Conservation (phyloP, 345 rosid species). For the Odontarrhena argentea region DNA sequence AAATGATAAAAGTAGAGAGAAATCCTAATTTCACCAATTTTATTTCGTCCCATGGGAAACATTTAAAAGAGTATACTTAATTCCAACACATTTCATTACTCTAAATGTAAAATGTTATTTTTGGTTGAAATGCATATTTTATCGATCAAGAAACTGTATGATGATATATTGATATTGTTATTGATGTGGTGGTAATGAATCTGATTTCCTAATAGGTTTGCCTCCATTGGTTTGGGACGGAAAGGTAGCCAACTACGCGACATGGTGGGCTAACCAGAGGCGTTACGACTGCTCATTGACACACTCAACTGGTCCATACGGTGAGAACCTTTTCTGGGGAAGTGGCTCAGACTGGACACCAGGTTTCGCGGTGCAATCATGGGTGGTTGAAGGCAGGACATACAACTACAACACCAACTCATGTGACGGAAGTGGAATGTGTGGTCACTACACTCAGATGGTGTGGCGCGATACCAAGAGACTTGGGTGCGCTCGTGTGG, state of each 20-base stretch:
- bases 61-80: too few relatives aligned
- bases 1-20: too few relatives aligned
- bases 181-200: conserved; percentile 16
- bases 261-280: conserved; percentile 65
- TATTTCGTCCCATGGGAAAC: too few relatives aligned
- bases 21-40: too few relatives aligned
- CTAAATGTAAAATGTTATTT: too few relatives aligned
- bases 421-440: conserved; percentile 55
- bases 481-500: conserved; percentile 73
- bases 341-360: conserved; percentile 77
- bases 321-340: conserved; percentile 97
- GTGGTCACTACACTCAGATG: conserved; percentile 94
- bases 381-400: conserved; percentile 68
- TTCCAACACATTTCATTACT: too few relatives aligned
- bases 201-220: conserved; percentile 42
- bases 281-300: conserved; percentile 61
- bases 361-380: conserved; percentile 61
- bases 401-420: conserved; percentile 61
- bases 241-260: conserved; percentile 54
- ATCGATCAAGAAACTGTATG: too few relatives aligned
- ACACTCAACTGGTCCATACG: conserved; percentile 83
- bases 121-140: too few relatives aligned
- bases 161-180: background rate
- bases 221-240: conserved; percentile 63
- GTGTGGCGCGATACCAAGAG: conserved; percentile 67